phyloP scores from a whole-genome alignment of 2,329 filamentous ascomycete genomes.

The Aspergillus sp. region DNA sequence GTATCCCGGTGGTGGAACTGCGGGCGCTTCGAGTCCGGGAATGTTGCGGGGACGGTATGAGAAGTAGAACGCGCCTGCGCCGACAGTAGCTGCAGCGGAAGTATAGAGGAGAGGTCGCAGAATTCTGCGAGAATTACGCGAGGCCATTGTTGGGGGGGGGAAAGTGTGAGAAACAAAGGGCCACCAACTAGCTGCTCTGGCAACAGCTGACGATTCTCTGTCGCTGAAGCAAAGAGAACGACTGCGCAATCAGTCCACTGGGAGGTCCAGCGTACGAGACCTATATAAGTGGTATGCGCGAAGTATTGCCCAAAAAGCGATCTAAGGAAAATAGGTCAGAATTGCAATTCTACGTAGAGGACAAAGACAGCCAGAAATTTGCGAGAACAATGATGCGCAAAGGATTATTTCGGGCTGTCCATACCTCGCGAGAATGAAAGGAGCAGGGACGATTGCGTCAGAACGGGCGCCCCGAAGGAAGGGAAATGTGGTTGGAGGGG shows the following conservation, averaged over 20 bases:
- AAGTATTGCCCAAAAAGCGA: not conserved
- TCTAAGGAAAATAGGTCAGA: not conserved
- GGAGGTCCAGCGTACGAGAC: not conserved
- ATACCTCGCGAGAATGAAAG: not conserved
- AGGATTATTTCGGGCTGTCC: not conserved
- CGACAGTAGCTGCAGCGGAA: constrained; percentile 53
- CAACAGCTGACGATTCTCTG: not conserved
- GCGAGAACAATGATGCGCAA: not conserved
- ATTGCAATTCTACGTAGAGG: not conserved
- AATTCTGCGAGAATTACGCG: constrained; percentile 48
- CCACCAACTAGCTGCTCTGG: not conserved
- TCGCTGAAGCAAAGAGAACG: not conserved
- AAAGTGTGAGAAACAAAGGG: not conserved
- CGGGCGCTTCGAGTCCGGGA: constrained; percentile 61
- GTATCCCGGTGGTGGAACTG: constrained; percentile 63
- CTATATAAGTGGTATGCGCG: not conserved
- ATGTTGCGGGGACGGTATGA: constrained; percentile 65
- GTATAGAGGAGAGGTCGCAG: constrained; percentile 61
- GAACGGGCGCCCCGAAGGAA: not conserved
- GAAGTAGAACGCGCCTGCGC: constrained; percentile 59
- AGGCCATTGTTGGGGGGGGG: constrained; percentile 31
- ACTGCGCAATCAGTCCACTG: not conserved
- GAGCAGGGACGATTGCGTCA: not conserved
- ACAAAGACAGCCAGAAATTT: not conserved
- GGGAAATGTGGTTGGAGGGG: not conserved